Evolutionary conservation across 2,329 filamentous ascomycete genomes (phyloP).

Genomic region (Chaetomiaceae sp.): DNA sequence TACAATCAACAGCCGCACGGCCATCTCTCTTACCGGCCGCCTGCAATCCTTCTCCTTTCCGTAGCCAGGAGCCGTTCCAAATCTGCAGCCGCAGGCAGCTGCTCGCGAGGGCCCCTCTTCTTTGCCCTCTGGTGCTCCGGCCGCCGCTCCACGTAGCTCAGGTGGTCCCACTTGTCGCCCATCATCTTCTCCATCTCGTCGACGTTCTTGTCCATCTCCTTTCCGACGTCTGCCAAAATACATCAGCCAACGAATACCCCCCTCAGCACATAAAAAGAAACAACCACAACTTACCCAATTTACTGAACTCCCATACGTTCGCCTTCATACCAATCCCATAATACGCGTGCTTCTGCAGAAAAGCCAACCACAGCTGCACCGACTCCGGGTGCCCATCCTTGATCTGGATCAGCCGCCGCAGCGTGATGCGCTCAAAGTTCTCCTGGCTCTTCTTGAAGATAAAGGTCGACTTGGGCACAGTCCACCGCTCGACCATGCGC

Average conservation of each 20-base stretch:
- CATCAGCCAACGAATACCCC: not conserved
- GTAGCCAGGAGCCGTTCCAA: conserved; percentile 54
- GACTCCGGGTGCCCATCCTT: conserved; percentile 85
- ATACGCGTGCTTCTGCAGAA: conserved; percentile 85
- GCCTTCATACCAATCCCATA: conserved; percentile 99
- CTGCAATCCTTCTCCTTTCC: conserved; percentile 42
- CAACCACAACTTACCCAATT: conserved; percentile 51
- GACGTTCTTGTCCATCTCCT: conserved; percentile 48
- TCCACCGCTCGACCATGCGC: conserved; percentile 87
- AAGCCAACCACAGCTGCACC: conserved; percentile 88
- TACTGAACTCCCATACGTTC: conserved; percentile 86
- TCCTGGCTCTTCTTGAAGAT: conserved; percentile 97
- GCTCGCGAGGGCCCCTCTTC: conserved; percentile 49
- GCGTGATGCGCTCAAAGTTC: conserved; percentile 91
- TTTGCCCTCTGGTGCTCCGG: conserved; percentile 47
- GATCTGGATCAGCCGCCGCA: conserved; percentile 84
- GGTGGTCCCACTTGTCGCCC: conserved; percentile 50
- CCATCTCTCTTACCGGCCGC: conserved; percentile 26
- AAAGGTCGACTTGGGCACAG: conserved; percentile 82
- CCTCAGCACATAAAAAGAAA: not conserved
- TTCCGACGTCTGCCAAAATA: conserved; percentile 41
- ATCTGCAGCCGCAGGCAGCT: conserved; percentile 47
- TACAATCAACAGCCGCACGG: conserved; percentile 15
- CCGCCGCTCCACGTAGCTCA: conserved; percentile 45
- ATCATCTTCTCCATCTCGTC: conserved; percentile 41